Percentiles rank a stretch among this genome's conserved stretches.
Conservation (phyloP, 164 flowering plant genomes). For the Nymphaea colorata region DNA sequence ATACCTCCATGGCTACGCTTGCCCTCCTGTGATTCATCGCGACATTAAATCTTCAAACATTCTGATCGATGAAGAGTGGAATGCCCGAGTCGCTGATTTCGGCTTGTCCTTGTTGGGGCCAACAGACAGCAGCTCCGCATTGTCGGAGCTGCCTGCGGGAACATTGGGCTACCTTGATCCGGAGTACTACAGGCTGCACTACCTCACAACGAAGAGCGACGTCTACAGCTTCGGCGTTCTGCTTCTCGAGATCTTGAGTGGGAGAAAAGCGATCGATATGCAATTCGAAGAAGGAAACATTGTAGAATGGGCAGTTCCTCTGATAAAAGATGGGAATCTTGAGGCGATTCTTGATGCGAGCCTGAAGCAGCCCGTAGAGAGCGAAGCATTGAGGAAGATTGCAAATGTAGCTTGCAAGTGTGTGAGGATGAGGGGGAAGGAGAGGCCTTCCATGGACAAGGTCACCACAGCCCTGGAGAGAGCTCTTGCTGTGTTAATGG, state of each 20-base stretch:
- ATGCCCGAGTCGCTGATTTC: constrained; percentile 91
- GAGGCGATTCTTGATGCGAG: constrained; percentile 58
- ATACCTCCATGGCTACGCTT: constrained; percentile 91
- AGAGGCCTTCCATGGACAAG: constrained; percentile 94
- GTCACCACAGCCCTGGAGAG: constrained; percentile 79
- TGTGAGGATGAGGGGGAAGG: constrained; percentile 92
- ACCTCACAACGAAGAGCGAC: constrained; percentile 89
- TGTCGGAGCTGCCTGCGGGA: constrained; percentile 92
- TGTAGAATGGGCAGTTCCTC: constrained; percentile 95
- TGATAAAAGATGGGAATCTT: constrained; percentile 61
- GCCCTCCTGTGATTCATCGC: constrained; percentile 92
- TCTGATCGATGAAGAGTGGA: constrained; percentile 87
- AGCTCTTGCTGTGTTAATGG: constrained; percentile 83
- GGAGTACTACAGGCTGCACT: constrained; percentile 87
- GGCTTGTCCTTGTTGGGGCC: constrained; percentile 94
- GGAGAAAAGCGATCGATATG: constrained; percentile 89
- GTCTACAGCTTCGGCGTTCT: constrained; percentile 88
- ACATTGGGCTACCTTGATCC: constrained; percentile 94
- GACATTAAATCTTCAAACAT: constrained; percentile 95
- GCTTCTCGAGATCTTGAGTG: constrained; percentile 68
- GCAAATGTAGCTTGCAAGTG: constrained; percentile 80
- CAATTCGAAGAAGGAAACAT: constrained; percentile 79
- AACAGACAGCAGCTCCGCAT: constrained; percentile 67
- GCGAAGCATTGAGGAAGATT: constrained; percentile 62
- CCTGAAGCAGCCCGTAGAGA: constrained; percentile 48